Percentiles rank a stretch among this genome's conserved stretches.
Conservation (phyloP, 1,284 basidiomycete species). For the Wallemia hederae region DNA sequence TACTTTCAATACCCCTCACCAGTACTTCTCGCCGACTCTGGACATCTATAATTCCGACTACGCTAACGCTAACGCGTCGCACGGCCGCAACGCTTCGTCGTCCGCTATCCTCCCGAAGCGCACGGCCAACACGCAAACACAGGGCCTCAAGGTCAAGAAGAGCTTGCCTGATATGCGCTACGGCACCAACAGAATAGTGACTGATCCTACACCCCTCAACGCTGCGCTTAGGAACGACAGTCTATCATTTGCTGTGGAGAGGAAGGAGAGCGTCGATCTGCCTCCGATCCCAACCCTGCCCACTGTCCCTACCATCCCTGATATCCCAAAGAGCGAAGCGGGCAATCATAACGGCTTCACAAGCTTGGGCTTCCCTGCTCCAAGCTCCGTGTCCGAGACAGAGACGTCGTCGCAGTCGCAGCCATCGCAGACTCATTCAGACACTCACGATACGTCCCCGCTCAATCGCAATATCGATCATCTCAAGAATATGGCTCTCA, state of each 20-base stretch:
- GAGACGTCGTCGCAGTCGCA: background rate
- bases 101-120: background rate
- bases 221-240: background rate
- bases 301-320: too few species aligned
- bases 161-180: background rate
- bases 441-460: too few species aligned
- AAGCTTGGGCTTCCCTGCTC: background rate
- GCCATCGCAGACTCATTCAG: background rate
- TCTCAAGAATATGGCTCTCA: background rate
- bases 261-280: background rate
- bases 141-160: background rate
- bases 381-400: background rate
- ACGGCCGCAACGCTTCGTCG: background rate
- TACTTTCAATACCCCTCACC: background rate
- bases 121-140: background rate
- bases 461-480: background rate
- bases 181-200: background rate
- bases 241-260: background rate
- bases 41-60: background rate
- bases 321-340: too few species aligned
- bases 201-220: background rate
- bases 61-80: background rate
- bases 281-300: background rate
- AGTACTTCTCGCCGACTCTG: background rate
- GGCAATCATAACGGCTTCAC: background rate